Conservation (phyloP, 345 rosid species). For the Pistacia vera region DNA sequence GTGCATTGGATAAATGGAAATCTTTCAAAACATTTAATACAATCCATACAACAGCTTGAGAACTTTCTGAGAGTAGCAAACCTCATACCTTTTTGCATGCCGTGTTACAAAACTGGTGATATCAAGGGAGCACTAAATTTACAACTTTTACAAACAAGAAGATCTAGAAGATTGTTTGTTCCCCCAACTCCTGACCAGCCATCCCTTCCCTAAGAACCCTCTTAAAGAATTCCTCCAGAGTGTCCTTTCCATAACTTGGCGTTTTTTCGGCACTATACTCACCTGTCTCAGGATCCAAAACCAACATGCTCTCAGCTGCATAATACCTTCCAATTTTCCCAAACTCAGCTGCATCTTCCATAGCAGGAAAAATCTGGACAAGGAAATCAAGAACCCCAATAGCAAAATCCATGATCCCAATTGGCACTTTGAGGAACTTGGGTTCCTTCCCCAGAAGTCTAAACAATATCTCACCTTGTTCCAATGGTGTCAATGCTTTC, state of each 20-base stretch:
- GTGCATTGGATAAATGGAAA: not conserved
- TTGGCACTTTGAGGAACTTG: conserved; percentile 90
- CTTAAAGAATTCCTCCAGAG: conserved; percentile 79
- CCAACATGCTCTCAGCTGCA: conserved; percentile 93
- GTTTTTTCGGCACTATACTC: conserved; percentile 84
- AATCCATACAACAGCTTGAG: not conserved
- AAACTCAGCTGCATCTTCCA: conserved; percentile 94
- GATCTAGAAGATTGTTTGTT: conserved; percentile 70
- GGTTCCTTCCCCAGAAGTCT: conserved; percentile 74
- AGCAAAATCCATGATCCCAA: conserved; percentile 86
- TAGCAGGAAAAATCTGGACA: conserved; percentile 65
- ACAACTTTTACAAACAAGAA: conserved; percentile 12
- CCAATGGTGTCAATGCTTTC: conserved; percentile 82
- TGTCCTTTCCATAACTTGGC: conserved; percentile 88
- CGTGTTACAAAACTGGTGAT: conserved; percentile 20
- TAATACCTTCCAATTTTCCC: conserved; percentile 96
- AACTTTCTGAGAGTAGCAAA: not conserved
- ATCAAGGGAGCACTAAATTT: conserved; percentile 9
- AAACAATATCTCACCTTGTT: conserved; percentile 88
- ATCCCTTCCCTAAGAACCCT: conserved; percentile 84
- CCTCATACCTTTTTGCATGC: conserved; percentile 12
- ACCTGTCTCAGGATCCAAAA: conserved; percentile 83
- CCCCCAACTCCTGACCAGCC: conserved; percentile 96
- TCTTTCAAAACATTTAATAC: conserved; percentile 2
- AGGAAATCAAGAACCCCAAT: conserved; percentile 71